Percentiles rank a stretch among this genome's conserved stretches.
Conservation (phyloP, 148 eudicot genomes). For the Nepenthes gracilis region DNA sequence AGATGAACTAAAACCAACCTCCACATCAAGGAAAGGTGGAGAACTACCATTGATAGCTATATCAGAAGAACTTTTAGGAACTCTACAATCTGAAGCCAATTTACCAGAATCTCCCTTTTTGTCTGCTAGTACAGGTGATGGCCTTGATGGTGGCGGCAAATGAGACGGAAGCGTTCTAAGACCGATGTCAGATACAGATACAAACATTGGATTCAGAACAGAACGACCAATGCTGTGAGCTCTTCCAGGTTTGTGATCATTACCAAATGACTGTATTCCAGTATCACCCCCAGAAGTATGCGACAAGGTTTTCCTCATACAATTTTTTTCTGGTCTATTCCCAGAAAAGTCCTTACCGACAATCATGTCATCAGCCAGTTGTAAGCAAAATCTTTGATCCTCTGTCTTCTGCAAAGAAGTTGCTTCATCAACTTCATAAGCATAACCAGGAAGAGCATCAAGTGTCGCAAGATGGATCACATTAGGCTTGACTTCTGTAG, state of each 20-base stretch:
- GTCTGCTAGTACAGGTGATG: slow-evolving; percentile 35
- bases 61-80: slow-evolving; percentile 36
- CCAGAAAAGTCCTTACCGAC: slow-evolving; percentile 23
- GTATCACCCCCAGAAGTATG: slow-evolving; percentile 16
- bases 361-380: slow-evolving; percentile 24
- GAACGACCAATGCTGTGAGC: slow-evolving; percentile 13
- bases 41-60: slow-evolving; percentile 21
- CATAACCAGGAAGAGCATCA: slow-evolving; percentile 50
- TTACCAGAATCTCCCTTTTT: slow-evolving; percentile 17
- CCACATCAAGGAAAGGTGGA: slow-evolving; percentile 64
- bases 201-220: slow-evolving; percentile 17
- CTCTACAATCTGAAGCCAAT: slow-evolving; percentile 23
- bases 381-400: slow-evolving; percentile 16
- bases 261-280: slow-evolving; percentile 13
- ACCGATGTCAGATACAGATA: slow-evolving; percentile 46
- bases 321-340: slow-evolving; percentile 21
- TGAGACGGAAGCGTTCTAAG: slow-evolving; percentile 52
- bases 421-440: slow-evolving; percentile 29
- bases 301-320: slow-evolving; percentile 23
- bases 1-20: slow-evolving; percentile 45
- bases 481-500: slow-evolving; percentile 24
- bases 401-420: slow-evolving; percentile 20
- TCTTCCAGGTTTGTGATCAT: slow-evolving; percentile 18
- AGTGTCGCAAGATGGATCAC: slow-evolving; percentile 32
- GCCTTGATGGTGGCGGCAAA: slow-evolving; percentile 49